A percentile compares a stretch with the other conserved stretches of the same genome.
Evolutionary conservation across 352 stramenopile genomes (phyloP).

Genomic region (Phytophthora pistaciae): DNA sequence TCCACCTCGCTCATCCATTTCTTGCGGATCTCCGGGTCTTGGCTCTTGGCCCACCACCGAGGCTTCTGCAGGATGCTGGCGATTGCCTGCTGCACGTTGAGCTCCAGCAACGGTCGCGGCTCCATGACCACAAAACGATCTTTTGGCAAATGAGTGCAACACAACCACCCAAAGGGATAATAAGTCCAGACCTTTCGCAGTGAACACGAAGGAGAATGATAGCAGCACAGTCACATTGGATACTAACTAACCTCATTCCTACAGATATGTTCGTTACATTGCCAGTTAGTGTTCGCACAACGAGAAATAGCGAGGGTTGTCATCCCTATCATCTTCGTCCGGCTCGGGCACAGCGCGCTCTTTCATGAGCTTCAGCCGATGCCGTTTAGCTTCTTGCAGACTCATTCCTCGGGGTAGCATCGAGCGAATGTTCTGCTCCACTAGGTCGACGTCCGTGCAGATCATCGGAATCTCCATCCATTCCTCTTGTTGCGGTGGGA

Average conservation of each 20-base stretch:
- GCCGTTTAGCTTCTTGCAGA: slow-evolving; percentile 25
- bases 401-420: slow-evolving; percentile 36
- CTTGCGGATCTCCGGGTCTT: slow-evolving; percentile 30
- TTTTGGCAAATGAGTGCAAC: background rate
- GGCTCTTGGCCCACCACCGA: slow-evolving; percentile 51
- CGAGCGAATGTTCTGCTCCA: slow-evolving; percentile 21
- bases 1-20: slow-evolving; percentile 52
- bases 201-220: too few relatives aligned
- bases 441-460: slow-evolving; percentile 9
- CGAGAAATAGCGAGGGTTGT: slow-evolving; percentile 26
- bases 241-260: background rate
- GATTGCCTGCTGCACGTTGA: slow-evolving; percentile 42
- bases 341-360: slow-evolving; percentile 20
- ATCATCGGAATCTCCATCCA: slow-evolving; percentile 26
- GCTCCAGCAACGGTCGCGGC: slow-evolving; percentile 40
- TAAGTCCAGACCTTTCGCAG: background rate
- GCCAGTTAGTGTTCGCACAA: slow-evolving; percentile 28
- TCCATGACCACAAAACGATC: slow-evolving; percentile 8
- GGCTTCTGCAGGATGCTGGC: slow-evolving; percentile 53
- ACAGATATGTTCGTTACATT: background rate
- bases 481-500: slow-evolving; percentile 50
- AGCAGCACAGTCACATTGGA: background rate
- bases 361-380: slow-evolving; percentile 40
- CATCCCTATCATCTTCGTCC: background rate
- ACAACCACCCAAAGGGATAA: background rate